phyloP scores from a whole-genome alignment of 306 rosid species.

The Fragaria nilgerrensis region DNA sequence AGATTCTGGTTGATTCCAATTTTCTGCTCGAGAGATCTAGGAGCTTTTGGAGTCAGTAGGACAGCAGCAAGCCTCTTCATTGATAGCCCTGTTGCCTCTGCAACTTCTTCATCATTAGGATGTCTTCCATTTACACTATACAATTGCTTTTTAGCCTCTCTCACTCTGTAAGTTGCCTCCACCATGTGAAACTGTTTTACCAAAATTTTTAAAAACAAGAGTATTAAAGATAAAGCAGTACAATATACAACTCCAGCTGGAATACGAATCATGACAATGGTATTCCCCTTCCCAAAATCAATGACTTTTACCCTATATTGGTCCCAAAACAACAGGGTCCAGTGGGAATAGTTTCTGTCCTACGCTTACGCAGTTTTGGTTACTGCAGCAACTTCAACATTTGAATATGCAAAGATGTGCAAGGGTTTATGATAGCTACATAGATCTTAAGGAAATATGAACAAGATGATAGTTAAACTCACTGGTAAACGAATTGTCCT shows the following conservation, averaged over 20 bases:
- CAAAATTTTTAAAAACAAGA: conserved; percentile 24
- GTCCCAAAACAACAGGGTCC: neutral
- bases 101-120: conserved; percentile 76
- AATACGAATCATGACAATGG: neutral
- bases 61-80: conserved; percentile 91
- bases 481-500: conserved; percentile 94
- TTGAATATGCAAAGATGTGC: neutral
- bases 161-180: conserved; percentile 90
- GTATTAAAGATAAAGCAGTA: conserved; percentile 15
- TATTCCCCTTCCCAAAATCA: neutral
- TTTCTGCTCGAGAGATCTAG: conserved; percentile 87
- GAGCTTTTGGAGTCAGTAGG: conserved; percentile 86
- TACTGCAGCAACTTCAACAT: neutral
- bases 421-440: neutral
- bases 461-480: conserved; percentile 33
- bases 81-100: conserved; percentile 81
- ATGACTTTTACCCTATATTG: conserved; percentile 1
- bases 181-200: conserved; percentile 84
- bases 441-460: conserved; percentile 2
- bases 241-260: neutral
- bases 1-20: conserved; percentile 80
- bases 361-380: neutral
- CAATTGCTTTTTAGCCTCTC: conserved; percentile 79
- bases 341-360: neutral
- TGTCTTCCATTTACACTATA: conserved; percentile 74